phyloP scores from a whole-genome alignment of 331 rosid species.

The Saraca asoca region DNA sequence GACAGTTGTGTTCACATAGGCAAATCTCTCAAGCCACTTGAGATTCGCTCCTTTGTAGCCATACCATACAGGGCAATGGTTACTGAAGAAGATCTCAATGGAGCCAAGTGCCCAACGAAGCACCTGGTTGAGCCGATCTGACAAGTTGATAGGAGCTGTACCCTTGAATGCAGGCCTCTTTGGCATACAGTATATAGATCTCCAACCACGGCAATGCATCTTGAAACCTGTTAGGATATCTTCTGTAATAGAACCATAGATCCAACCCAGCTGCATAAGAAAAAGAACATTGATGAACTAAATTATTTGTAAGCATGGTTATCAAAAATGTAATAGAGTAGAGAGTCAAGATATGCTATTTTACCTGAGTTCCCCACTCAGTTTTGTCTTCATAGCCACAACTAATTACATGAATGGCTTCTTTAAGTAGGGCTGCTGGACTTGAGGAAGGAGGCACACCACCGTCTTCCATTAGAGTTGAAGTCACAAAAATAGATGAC shows the following conservation, averaged over 20 bases:
- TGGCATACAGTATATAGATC: conserved; percentile 83
- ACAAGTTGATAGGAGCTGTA: conserved; percentile 86
- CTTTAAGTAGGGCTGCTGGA: conserved; percentile 85
- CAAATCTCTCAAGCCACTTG: conserved; percentile 71
- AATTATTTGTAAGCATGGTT: too few species aligned
- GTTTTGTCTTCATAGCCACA: conserved; percentile 93
- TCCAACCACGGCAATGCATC: conserved; percentile 95
- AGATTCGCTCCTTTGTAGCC: conserved; percentile 74
- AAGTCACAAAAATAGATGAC: conserved; percentile 81
- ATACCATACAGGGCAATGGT: conserved; percentile 73
- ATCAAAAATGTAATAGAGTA: too few species aligned
- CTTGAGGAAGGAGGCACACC: conserved; percentile 94
- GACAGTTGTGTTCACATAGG: conserved; percentile 71
- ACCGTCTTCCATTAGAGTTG: conserved; percentile 88
- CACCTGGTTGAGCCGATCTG: conserved; percentile 82
- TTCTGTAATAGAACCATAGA: conserved; percentile 85
- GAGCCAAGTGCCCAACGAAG: conserved; percentile 92
- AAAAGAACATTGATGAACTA: neutral
- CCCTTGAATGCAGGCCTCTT: conserved; percentile 77
- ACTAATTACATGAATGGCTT: conserved; percentile 89
- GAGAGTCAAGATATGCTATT: too few species aligned
- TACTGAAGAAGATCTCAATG: conserved; percentile 83
- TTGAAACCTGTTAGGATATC: conserved; percentile 83
- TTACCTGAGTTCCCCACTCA: conserved; percentile 86
- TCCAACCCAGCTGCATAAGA: conserved; percentile 81